phyloP scores from a whole-genome alignment of 331 rosid species.

The Saraca asoca region DNA sequence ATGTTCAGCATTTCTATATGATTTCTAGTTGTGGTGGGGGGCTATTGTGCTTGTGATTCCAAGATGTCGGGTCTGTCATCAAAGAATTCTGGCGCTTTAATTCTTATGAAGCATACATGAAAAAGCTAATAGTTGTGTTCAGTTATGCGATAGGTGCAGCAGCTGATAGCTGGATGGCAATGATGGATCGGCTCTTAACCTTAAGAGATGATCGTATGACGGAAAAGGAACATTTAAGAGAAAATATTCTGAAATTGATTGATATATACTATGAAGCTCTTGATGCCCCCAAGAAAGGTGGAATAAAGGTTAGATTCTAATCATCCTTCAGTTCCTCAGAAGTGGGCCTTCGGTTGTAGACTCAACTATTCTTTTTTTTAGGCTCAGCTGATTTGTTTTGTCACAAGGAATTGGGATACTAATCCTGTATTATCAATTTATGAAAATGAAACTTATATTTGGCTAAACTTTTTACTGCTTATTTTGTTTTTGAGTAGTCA shows the following conservation, averaged over 20 bases:
- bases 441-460: too few relatives aligned
- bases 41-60: too few relatives aligned
- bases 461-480: too few relatives aligned
- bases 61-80: background rate
- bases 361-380: background rate
- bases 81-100: conserved; percentile 11
- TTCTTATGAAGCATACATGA: conserved; percentile 1
- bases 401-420: too few relatives aligned
- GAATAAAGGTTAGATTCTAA: conserved; percentile 58
- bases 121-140: conserved; percentile 30
- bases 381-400: too few relatives aligned
- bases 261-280: conserved; percentile 70
- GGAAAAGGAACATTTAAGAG: conserved; percentile 38
- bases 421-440: too few relatives aligned
- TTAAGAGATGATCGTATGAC: conserved; percentile 34
- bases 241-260: conserved; percentile 54
- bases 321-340: conserved; percentile 16
- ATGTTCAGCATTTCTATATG: too few relatives aligned
- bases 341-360: background rate
- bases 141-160: conserved; percentile 54
- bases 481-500: too few relatives aligned
- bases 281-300: conserved; percentile 75
- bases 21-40: too few relatives aligned
- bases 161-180: conserved; percentile 68
- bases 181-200: conserved; percentile 60